These are phyloP conservation scores for Haberlea rhodopensis DNA, from an alignment of 257 asterid species.

Conservation along the genomic window DNA sequence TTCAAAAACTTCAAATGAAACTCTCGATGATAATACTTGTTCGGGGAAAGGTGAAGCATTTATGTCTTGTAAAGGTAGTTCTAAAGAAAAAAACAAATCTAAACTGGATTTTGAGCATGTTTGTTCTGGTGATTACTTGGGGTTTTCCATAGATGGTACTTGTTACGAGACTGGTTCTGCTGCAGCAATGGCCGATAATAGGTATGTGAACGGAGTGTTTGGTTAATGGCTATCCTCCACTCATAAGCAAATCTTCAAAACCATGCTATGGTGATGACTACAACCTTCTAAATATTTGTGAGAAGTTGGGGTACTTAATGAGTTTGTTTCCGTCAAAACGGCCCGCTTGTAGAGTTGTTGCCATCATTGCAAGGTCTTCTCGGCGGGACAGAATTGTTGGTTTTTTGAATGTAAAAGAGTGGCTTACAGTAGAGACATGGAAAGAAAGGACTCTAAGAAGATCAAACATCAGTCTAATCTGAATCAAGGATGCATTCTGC, in stretches of 20 bases:
- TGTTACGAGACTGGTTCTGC: constrained; percentile 25
- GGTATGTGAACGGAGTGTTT: constrained; percentile 22
- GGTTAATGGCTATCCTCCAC: constrained; percentile 28
- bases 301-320: constrained; percentile 42
- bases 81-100: constrained; percentile 45
- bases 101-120: constrained; percentile 26
- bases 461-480: constrained; percentile 38
- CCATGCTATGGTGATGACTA: constrained; percentile 20
- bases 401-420: constrained; percentile 64
- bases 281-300: constrained; percentile 39
- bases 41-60: constrained; percentile 30
- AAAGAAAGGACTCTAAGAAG: constrained; percentile 48
- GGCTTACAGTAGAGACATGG: constrained; percentile 47
- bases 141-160: constrained; percentile 22
- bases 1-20: constrained; percentile 30
- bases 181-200: constrained; percentile 31
- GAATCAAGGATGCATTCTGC: constrained; percentile 43
- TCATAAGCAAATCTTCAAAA: constrained; percentile 25
- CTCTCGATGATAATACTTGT: constrained; percentile 27
- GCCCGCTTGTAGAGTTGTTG: constrained; percentile 83
- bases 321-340: constrained; percentile 62
- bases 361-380: constrained; percentile 55
- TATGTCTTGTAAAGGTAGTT: constrained; percentile 27
- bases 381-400: constrained; percentile 66
- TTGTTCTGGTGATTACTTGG: constrained; percentile 21